Conservation (phyloP, 2,329 filamentous ascomycete species). For the Tolypocladium guangdongense region DNA sequence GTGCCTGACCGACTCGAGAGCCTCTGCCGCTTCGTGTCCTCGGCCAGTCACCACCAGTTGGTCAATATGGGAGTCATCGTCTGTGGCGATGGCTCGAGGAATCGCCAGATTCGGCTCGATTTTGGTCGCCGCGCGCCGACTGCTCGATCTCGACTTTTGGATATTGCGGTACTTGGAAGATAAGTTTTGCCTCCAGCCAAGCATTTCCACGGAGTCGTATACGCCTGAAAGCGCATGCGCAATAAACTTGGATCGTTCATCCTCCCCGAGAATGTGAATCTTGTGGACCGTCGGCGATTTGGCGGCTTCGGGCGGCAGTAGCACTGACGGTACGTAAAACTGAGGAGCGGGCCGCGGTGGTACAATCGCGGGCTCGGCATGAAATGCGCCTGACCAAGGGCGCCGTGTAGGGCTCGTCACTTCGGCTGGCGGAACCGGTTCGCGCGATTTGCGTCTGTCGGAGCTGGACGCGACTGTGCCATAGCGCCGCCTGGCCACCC, state of each 20-base stretch:
- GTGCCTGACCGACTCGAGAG: slow-evolving; percentile 49
- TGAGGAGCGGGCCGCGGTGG: slow-evolving; percentile 6
- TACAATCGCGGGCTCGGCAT: slow-evolving; percentile 5
- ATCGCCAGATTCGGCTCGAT: slow-evolving; percentile 12
- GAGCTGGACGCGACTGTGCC: slow-evolving; percentile 15
- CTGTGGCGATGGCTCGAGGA: slow-evolving; percentile 2
- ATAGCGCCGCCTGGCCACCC: slow-evolving; percentile 25
- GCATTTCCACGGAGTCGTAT: slow-evolving; percentile 27
- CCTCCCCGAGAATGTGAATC: slow-evolving; percentile 30
- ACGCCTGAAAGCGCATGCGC: slow-evolving; percentile 29
- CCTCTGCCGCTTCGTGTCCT: slow-evolving; percentile 41
- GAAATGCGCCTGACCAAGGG: slow-evolving; percentile 11
- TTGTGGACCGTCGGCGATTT: slow-evolving; percentile 23
- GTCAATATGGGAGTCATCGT: slow-evolving; percentile 46
- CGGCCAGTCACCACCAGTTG: slow-evolving; percentile 57
- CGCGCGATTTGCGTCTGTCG: slow-evolving; percentile 11
- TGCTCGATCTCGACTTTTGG: slow-evolving; percentile 11
- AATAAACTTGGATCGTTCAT: slow-evolving; percentile 28
- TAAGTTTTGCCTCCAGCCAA: slow-evolving; percentile 15
- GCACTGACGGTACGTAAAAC: slow-evolving; percentile 25
- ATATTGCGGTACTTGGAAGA: slow-evolving; percentile 20
- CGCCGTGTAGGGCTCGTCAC: slow-evolving; percentile 7
- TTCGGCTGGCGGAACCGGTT: slow-evolving; percentile 10
- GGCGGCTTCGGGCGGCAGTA: slow-evolving; percentile 20
- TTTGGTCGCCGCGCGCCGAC: slow-evolving; percentile 7